Base-by-base conservation (phyloP, 2,329 filamentous ascomycete genomes). In the Arthrobotrys musiformis region DNA sequence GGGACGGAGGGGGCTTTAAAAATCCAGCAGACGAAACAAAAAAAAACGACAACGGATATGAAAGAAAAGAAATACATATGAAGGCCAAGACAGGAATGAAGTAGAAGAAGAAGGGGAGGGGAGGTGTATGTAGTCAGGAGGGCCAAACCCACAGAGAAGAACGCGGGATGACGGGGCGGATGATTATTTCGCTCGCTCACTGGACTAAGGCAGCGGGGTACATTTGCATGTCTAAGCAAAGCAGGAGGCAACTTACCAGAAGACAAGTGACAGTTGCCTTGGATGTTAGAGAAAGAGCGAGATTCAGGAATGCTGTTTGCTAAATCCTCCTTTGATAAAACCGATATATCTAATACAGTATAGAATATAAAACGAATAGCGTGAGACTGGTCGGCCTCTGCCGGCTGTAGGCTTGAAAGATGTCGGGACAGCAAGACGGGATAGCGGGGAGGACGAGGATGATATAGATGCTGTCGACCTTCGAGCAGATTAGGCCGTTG, bases 111-210 rank as follows among this genome's bases (percentile, higher is more conserved):
- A 7, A 17, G 13, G 40, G 54, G 46, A 68, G 22, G 46, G 48
- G 54, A 60, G 37, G 67, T 42, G 35, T 40, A 40, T 7, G 28
- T 46, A 62, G 48, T 44, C 48, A 70, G 66, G 42, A 50, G 48
- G 44, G 46, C 44, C 42, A 26, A 46, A 44, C 37, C 37, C 58
- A 46, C 35, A 62, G 40, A 5, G 48, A 22, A 33, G 67, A 62
- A 46, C 40, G 67, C 19, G 33, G 54, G 67, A 56, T 63, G 30
- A 70, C 33, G 17, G 42, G 56, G 58, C 44, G 56, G 56, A 70
- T 63, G 67, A 63, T 62, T 70, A 70, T 70, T 63, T 60, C 56
- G 26, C 67, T 56, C 56, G 67, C 56, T 63, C 40, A 40, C 44
- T 54, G 35, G 56, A 54, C 35, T 37, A 63, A 15, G 46, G 33